A percentile compares a stretch with the other conserved stretches of the same genome.
Evolutionary conservation across 768 basidiomycete species (phyloP).

Genomic region (Auriscalpium microsporum): DNA sequence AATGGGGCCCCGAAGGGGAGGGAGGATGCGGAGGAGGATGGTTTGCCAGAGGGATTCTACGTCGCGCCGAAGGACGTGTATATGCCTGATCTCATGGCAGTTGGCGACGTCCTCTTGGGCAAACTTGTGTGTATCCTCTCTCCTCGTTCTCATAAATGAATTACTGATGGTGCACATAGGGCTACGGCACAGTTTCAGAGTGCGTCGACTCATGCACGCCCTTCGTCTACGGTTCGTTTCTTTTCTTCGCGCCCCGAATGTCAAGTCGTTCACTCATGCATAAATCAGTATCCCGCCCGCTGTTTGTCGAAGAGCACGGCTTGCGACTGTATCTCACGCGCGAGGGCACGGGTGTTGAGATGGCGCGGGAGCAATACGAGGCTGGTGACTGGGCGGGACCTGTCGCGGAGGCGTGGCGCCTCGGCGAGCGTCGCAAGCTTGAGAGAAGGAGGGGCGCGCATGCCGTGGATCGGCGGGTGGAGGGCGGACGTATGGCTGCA

Average conservation of each 20-base stretch:
- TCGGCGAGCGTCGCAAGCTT: constrained; percentile 40
- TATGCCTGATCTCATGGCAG: constrained; percentile 74
- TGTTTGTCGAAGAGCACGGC: constrained; percentile 78
- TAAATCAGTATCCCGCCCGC: constrained; percentile 56
- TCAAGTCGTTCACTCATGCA: neutral
- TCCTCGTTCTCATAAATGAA: neutral
- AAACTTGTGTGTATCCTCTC: constrained; percentile 49
- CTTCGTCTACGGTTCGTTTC: constrained; percentile 58
- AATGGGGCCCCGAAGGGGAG: neutral
- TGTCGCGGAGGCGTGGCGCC: constrained; percentile 48
- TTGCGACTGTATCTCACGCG: constrained; percentile 52
- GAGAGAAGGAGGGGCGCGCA: constrained; percentile 38
- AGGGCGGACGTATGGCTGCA: constrained; percentile 39
- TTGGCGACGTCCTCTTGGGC: constrained; percentile 67
- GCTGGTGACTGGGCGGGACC: constrained; percentile 61
- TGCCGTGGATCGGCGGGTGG: constrained; percentile 31
- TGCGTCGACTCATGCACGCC: constrained; percentile 70
- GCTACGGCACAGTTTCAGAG: constrained; percentile 77
- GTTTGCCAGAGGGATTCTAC: constrained; percentile 61
- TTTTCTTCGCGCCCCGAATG: neutral
- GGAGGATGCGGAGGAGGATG: constrained; percentile 22
- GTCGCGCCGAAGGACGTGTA: constrained; percentile 71
- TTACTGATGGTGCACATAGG: constrained; percentile 30
- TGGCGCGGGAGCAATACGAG: constrained; percentile 57
- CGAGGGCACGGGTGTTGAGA: constrained; percentile 63